Evolutionary conservation across 768 basidiomycete genomes (phyloP).

Genomic region (Pleurotus salmoneostramineus): DNA sequence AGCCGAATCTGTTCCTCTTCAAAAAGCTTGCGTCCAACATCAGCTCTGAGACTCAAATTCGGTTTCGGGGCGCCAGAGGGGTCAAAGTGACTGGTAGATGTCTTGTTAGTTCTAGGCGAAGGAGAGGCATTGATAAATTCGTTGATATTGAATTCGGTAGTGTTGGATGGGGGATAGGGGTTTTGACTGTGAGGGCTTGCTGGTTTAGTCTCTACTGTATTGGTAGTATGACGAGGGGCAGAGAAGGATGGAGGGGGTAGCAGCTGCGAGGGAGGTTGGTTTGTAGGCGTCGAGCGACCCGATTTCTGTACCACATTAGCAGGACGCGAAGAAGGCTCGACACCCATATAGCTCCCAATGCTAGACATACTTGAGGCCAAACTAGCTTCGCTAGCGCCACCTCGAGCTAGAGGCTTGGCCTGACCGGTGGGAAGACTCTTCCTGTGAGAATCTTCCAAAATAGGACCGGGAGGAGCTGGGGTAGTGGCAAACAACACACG

Average conservation of each 20-base stretch:
- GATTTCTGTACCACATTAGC: constrained; percentile 7
- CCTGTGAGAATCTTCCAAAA: not conserved
- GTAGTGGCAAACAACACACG: constrained; percentile 64
- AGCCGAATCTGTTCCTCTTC: constrained; percentile 63
- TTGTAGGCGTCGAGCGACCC: not conserved
- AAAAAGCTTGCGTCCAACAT: constrained; percentile 65
- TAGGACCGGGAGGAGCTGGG: constrained; percentile 2
- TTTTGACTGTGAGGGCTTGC: constrained; percentile 13
- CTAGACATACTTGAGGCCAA: constrained; percentile 41
- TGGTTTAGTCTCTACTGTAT: constrained; percentile 5
- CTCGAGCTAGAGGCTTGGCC: not conserved
- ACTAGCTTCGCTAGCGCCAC: constrained; percentile 34
- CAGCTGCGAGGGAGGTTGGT: constrained; percentile 18
- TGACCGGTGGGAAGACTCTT: not conserved
- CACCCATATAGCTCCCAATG: constrained; percentile 28
- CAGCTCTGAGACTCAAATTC: constrained; percentile 52
- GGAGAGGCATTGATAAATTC: constrained; percentile 76
- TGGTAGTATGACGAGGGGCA: constrained; percentile 14
- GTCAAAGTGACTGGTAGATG: constrained; percentile 20
- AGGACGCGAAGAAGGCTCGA: not conserved
- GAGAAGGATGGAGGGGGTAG: constrained; percentile 26
- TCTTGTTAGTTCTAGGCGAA: constrained; percentile 40
- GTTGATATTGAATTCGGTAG: constrained; percentile 55
- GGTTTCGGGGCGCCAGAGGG: constrained; percentile 23
- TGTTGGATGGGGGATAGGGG: constrained; percentile 31